A percentile compares a stretch with the other conserved stretches of the same genome.
Conservation (phyloP, 805 yeast genomes). For the Saccharomycopsis oosterbeekiorum region DNA sequence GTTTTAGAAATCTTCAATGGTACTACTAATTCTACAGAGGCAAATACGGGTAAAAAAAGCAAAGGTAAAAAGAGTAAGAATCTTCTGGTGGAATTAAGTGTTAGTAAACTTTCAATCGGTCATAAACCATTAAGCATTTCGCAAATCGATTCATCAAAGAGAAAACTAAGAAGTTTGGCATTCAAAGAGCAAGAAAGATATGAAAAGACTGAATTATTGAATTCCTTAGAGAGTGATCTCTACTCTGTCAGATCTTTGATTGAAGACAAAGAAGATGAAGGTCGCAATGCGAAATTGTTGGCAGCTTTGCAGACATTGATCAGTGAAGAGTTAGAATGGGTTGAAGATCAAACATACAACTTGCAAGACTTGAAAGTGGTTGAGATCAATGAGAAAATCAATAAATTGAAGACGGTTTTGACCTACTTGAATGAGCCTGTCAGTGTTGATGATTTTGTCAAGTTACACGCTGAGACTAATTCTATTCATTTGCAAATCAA, state of each 20-base stretch:
- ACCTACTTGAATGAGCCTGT: constrained; percentile 10
- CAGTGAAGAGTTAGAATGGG: constrained; percentile 18
- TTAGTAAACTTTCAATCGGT: not conserved
- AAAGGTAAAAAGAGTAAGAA: constrained; percentile 5
- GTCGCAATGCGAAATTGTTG: not conserved
- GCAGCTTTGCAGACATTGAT: constrained; percentile 13
- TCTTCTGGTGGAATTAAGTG: not conserved
- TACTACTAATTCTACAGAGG: not conserved
- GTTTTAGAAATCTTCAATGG: not conserved
- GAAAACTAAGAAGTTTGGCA: constrained; percentile 12
- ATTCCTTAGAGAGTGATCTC: constrained; percentile 17
- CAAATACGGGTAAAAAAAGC: not conserved
- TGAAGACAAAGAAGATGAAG: constrained; percentile 15
- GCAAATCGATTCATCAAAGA: constrained; percentile 12
- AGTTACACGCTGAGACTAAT: constrained; percentile 20
- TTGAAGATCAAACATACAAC: constrained; percentile 17
- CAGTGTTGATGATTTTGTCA: constrained; percentile 20
- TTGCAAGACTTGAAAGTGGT: constrained; percentile 13
- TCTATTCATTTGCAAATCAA: constrained; percentile 20
- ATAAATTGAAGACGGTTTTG: constrained; percentile 10
- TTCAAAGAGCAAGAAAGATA: constrained; percentile 15
- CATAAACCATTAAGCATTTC: constrained; percentile 4
- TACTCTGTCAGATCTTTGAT: constrained; percentile 14
- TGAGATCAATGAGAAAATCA: constrained; percentile 12
- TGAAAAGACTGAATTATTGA: constrained; percentile 15